Base-by-base conservation (phyloP, 352 stramenopile species). In the Globisporangium splendens region DNA sequence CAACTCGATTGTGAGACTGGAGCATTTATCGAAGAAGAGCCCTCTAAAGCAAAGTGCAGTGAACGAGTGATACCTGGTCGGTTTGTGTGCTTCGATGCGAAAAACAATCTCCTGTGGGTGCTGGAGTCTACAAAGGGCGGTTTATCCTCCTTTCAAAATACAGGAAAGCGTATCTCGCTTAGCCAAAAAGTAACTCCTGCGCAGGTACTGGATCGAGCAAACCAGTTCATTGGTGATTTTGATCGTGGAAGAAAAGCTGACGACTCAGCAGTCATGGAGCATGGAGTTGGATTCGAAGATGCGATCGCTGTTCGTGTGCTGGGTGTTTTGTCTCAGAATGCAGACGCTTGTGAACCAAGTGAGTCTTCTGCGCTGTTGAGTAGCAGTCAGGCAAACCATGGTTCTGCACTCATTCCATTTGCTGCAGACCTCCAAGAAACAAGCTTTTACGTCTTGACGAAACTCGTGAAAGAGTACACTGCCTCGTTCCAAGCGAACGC, bases 1-100 rank as follows among this genome's bases (percentile, higher is more conserved):
- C 42, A 85, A 35, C 77, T 88, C 43, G 71, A 86, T 49, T 78
- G 76, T 51, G 75, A 87, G 55, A 73, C 42, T n/a, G 33, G 48
- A 18, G 38, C 31, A 10, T 59, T 57, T 31, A 15, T 60, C 11
- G 46, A 39, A 28, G 54, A 62, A 8, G 18, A 35, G 22, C 39
- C 39, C 7, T 18, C 22, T 10, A 50, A 12, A 15, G 31, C 59
- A 2, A 71, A 66, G 22, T 77, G 61, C 22, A 70, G 72, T 33
- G 69, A 79, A 33, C 58, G 62, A 7, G 31, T 54, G 10, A 4
- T 75, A 18, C 54, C 56, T 0, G 62, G 68, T 48, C 54, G 46
- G 1, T 68, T 66, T 0, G 64, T 74, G 21, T 88, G 75, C 47
- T 91, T 88, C 48, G 75, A 79, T 51, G 70, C 63, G 17, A 71